Evolutionary conservation across 257 asterid species (phyloP), one percentile per base, ranked within the genome.

Genomic region (Solanum ahanhuiri): DNA sequence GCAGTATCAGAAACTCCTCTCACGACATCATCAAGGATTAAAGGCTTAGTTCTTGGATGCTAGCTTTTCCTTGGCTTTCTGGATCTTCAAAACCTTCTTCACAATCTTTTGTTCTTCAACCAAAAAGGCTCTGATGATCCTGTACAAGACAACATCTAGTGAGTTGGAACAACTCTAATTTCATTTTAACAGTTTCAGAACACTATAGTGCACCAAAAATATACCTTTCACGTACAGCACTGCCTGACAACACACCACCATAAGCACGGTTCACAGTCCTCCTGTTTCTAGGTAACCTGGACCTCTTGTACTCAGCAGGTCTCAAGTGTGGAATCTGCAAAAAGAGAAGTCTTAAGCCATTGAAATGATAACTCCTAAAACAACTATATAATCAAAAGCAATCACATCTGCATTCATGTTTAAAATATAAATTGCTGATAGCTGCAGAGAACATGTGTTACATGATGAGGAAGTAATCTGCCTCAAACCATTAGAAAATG

Each of bases 21-120:
- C 37, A 67, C 70, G 34, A 57, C 77, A 58, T 69, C 67, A 41
- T 83, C 66, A 75, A 72, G 31, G 67, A 67, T 73, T 86, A 54
- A 89, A 89, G 81, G 86, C 89, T 93, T 91, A 69, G 95, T 89
- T 88, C 92, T 93, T 95, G 34, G 94, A 30, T 45, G 97, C 87
- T 69, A 85, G 84, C 92, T 93, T 93, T 88, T 93, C 97, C 94
- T 95, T 95, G 66, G 95, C 89, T 87, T 93, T 93, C 84, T 93
- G 98, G 71, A 94, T 94, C 96, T 94, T 93, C 95, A 95, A 87
- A 31, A 94, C 98, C 91, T 93, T 94, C 93, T 94, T 94, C 87
- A 94, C 98, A 7, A 94, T 94, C 91, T 94, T 94, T 64, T 93
- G 96, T 70, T 93, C 96, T 86, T 93, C 95, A 34, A 95, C 94